Evolutionary conservation across 2,329 filamentous ascomycete genomes (phyloP).

Genomic region (Chalaropsis thielavioides): DNA sequence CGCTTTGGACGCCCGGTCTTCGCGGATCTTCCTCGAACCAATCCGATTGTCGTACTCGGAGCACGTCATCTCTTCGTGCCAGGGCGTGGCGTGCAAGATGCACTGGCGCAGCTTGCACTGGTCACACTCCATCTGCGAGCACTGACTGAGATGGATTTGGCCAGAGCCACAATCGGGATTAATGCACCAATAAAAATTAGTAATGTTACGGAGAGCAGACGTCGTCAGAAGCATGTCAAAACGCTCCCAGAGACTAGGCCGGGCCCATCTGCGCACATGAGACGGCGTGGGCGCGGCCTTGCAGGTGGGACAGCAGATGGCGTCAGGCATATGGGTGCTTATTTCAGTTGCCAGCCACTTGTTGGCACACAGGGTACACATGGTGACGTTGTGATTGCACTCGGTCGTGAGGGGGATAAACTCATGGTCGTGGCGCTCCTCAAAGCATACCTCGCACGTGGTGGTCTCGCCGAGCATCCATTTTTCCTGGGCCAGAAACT

Average conservation of each 20-base stretch:
- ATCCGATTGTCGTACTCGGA: conserved; percentile 26
- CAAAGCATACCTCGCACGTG: conserved; percentile 9
- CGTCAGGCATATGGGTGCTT: not conserved
- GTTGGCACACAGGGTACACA: conserved; percentile 14
- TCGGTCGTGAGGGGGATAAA: conserved; percentile 1
- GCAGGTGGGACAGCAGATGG: conserved; percentile 10
- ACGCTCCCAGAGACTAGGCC: conserved; percentile 14
- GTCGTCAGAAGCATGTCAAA: conserved; percentile 27
- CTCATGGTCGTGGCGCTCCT: conserved; percentile 12
- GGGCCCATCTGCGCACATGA: conserved; percentile 8
- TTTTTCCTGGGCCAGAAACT: conserved; percentile 9
- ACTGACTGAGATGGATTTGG: conserved; percentile 25
- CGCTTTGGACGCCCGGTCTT: conserved; percentile 26
- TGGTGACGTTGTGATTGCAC: conserved; percentile 3
- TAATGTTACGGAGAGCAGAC: conserved; percentile 22
- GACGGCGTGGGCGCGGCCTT: not conserved
- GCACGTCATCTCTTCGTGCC: conserved; percentile 28
- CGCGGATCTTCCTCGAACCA: conserved; percentile 19
- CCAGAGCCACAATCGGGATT: conserved; percentile 26
- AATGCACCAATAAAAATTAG: conserved; percentile 28
- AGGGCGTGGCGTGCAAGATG: conserved; percentile 26
- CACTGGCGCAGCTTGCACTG: conserved; percentile 25
- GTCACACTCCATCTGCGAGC: conserved; percentile 25
- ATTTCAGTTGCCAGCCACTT: conserved; percentile 3
- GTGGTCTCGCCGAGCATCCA: conserved; percentile 11